A percentile compares a stretch with the other conserved stretches of the same genome.
Evolutionary conservation across 805 yeast genomes (phyloP).

Genomic region (Zygoascus biomembranicola): DNA sequence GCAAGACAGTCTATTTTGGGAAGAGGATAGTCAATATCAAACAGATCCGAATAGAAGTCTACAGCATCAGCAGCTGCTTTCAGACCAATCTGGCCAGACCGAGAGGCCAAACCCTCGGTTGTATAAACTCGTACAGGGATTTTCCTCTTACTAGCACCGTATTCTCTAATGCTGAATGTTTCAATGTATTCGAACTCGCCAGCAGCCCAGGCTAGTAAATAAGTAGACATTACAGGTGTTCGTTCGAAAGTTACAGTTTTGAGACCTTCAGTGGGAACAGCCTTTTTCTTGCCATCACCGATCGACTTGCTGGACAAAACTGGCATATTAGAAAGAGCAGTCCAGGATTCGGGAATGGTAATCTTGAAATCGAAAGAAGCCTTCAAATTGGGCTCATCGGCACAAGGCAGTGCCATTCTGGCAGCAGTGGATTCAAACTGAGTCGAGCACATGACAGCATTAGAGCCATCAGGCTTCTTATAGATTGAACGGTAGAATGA

Average conservation of each 20-base stretch:
- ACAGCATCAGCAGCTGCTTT: constrained; percentile 58
- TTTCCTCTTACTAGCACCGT: constrained; percentile 33
- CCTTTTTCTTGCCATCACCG: constrained; percentile 31
- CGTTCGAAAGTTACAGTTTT: constrained; percentile 70
- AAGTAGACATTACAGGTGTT: constrained; percentile 82
- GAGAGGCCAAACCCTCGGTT: constrained; percentile 55
- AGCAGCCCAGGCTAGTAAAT: constrained; percentile 72
- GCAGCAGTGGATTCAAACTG: constrained; percentile 87
- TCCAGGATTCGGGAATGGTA: constrained; percentile 32
- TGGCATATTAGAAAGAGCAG: constrained; percentile 34
- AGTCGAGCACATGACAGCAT: constrained; percentile 67
- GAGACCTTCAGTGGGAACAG: constrained; percentile 33
- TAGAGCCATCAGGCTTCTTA: constrained; percentile 46
- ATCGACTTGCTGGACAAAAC: constrained; percentile 63
- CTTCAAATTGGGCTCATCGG: constrained; percentile 76
- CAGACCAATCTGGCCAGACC: constrained; percentile 50
- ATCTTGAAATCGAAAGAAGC: constrained; percentile 61
- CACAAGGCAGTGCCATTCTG: constrained; percentile 80
- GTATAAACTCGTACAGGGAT: constrained; percentile 65
- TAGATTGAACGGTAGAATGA: constrained; percentile 73
- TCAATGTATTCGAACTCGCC: constrained; percentile 75
- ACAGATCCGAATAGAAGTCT: constrained; percentile 55
- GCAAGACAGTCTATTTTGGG: constrained; percentile 78
- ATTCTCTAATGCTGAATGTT: constrained; percentile 29
- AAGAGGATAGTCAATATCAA: constrained; percentile 66